Conservation (phyloP, 2,329 filamentous ascomycete genomes). For the Xylariales sp. region DNA sequence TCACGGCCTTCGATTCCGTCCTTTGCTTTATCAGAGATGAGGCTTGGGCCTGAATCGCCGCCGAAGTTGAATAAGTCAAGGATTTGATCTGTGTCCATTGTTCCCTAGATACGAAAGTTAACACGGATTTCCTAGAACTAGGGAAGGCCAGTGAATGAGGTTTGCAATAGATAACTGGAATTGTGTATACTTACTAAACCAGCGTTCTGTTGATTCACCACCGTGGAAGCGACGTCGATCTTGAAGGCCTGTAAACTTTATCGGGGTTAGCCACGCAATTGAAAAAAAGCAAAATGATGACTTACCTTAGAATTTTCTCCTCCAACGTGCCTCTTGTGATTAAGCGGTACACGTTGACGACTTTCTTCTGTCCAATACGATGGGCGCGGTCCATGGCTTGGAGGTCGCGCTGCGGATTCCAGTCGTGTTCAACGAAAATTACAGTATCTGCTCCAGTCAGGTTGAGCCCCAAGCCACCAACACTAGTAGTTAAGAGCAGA, state of each 20-base stretch:
- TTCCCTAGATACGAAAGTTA: conserved; percentile 55
- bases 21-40: conserved; percentile 71
- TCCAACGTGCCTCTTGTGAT: conserved; percentile 96
- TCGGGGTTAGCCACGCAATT: conserved; percentile 34
- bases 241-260: conserved; percentile 92
- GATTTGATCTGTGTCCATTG: conserved; percentile 99
- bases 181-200: conserved; percentile 65
- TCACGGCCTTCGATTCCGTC: conserved; percentile 71
- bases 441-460: conserved; percentile 97
- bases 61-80: conserved; percentile 95
- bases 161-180: conserved; percentile 6
- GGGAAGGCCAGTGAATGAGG: not conserved
- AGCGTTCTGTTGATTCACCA: conserved; percentile 98
- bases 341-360: conserved; percentile 97
- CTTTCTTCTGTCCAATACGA: conserved; percentile 99
- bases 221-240: conserved; percentile 96
- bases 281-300: not conserved
- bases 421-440: conserved; percentile 99
- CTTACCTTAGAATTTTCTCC: conserved; percentile 88
- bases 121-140: conserved; percentile 4
- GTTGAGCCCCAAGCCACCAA: conserved; percentile 94
- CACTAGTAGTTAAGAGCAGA: conserved; percentile 90
- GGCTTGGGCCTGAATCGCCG: conserved; percentile 78
- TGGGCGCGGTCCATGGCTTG: conserved; percentile 99
- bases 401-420: conserved; percentile 98